These are phyloP conservation scores for Thermothielavioides terrestris DNA, from an alignment of 495 filamentous ascomycete genomes.

Conservation along the genomic window DNA sequence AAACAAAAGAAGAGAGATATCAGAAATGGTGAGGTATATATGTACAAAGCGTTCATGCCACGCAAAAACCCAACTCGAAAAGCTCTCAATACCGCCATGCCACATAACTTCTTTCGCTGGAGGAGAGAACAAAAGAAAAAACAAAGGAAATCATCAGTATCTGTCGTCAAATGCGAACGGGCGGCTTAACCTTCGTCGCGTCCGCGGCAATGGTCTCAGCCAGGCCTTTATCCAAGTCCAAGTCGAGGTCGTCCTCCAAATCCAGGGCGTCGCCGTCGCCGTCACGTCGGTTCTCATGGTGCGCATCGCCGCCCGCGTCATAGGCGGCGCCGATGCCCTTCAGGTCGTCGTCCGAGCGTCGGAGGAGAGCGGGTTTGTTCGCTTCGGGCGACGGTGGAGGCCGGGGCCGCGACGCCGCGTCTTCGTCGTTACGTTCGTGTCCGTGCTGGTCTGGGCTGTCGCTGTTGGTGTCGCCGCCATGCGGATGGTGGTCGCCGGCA, in stretches of 20 bases:
- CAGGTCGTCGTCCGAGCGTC: constrained; percentile 8
- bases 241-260: background rate
- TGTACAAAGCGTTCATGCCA: too few relatives aligned
- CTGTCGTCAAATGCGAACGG: too few relatives aligned
- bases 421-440: background rate
- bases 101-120: too few relatives aligned
- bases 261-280: background rate
- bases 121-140: too few relatives aligned
- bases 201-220: background rate
- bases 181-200: too few relatives aligned
- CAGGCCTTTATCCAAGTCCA: background rate
- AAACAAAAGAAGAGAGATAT: too few relatives aligned
- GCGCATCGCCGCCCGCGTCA: background rate
- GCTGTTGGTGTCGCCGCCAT: background rate
- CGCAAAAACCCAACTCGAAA: too few relatives aligned
- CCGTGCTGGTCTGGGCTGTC: background rate
- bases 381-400: background rate
- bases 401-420: too few relatives aligned
- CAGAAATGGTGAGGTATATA: too few relatives aligned
- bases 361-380: background rate
- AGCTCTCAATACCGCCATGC: too few relatives aligned
- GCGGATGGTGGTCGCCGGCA: background rate
- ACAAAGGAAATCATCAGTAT: background rate
- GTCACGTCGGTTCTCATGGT: background rate
- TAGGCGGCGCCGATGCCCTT: constrained; percentile 19